Conservation (phyloP, 2,329 filamentous ascomycete species). For the Exophiala bonariae region DNA sequence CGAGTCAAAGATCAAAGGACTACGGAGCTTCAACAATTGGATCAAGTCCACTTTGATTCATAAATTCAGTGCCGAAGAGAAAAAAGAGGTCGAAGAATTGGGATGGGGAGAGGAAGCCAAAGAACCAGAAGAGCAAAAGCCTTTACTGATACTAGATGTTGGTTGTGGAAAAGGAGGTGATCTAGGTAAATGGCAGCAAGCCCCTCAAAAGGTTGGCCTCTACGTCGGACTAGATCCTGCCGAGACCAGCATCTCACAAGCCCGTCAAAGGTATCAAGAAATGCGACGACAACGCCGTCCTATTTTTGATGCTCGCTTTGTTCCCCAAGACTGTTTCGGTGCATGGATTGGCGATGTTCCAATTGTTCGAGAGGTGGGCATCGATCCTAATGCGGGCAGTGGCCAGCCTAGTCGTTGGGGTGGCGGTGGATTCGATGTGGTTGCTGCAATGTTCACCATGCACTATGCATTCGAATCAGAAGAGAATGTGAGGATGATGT, state of each 20-base stretch:
- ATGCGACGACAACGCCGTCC: constrained; percentile 64
- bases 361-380: constrained; percentile 83
- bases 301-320: constrained; percentile 83
- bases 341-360: constrained; percentile 78
- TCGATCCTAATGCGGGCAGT: constrained; percentile 68
- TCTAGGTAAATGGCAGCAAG: constrained; percentile 91
- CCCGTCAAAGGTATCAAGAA: constrained; percentile 74
- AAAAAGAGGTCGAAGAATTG: constrained; percentile 48
- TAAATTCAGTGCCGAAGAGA: constrained; percentile 84
- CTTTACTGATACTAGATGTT: constrained; percentile 83
- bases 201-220: constrained; percentile 84
- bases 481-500: constrained; percentile 84
- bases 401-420: constrained; percentile 61
- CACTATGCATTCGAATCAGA: constrained; percentile 98
- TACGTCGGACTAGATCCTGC: constrained; percentile 95
- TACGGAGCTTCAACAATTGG: constrained; percentile 98
- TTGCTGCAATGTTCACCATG: constrained; percentile 99
- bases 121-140: constrained; percentile 43
- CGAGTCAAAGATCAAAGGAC: constrained; percentile 90
- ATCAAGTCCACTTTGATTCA: constrained; percentile 97
- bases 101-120: constrained; percentile 45
- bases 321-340: constrained; percentile 88
- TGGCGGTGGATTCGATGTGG: constrained; percentile 86
- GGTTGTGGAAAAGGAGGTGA: constrained; percentile 97
- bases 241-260: constrained; percentile 88